A percentile compares a stretch with the other conserved stretches of the same genome.
phyloP scores from a whole-genome alignment of 2,329 filamentous ascomycete species.

The Penicillium sp. region DNA sequence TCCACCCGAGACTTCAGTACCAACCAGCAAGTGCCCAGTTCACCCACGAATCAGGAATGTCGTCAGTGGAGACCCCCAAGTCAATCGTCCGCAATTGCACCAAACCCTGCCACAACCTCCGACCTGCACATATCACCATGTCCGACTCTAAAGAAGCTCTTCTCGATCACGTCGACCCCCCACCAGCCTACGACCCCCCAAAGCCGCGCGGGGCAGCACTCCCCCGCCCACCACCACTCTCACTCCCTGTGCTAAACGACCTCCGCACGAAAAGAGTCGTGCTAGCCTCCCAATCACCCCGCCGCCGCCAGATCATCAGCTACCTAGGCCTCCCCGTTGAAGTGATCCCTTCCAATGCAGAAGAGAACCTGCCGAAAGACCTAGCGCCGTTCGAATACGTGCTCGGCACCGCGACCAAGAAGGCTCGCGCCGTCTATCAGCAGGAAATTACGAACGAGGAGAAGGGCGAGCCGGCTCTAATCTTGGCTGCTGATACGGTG shows the following conservation, averaged over 20 bases:
- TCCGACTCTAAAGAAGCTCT: slow-evolving; percentile 31
- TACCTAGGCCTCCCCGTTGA: slow-evolving; percentile 80
- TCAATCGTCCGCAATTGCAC: neutral
- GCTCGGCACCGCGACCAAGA: slow-evolving; percentile 76
- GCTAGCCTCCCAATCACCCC: slow-evolving; percentile 84
- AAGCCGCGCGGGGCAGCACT: slow-evolving; percentile 25
- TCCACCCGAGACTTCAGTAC: too few species aligned
- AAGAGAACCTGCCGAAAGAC: slow-evolving; percentile 80
- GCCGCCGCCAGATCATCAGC: slow-evolving; percentile 74
- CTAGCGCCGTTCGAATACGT: slow-evolving; percentile 89
- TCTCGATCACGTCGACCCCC: slow-evolving; percentile 25
- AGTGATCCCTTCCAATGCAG: slow-evolving; percentile 75
- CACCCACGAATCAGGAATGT: neutral
- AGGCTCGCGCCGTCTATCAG: slow-evolving; percentile 72
- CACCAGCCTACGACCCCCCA: slow-evolving; percentile 36
- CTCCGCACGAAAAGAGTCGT: slow-evolving; percentile 79
- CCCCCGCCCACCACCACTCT: slow-evolving; percentile 58
- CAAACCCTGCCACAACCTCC: neutral
- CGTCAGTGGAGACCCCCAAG: neutral
- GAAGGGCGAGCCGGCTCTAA: slow-evolving; percentile 71
- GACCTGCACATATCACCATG: slow-evolving; percentile 19
- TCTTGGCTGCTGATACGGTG: slow-evolving; percentile 88
- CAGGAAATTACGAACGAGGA: slow-evolving; percentile 55
- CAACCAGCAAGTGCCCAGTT: neutral
- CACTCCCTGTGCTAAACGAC: slow-evolving; percentile 73